Evolutionary conservation across 768 basidiomycete genomes (phyloP).

Genomic region (Leucocoprinus leucothites): DNA sequence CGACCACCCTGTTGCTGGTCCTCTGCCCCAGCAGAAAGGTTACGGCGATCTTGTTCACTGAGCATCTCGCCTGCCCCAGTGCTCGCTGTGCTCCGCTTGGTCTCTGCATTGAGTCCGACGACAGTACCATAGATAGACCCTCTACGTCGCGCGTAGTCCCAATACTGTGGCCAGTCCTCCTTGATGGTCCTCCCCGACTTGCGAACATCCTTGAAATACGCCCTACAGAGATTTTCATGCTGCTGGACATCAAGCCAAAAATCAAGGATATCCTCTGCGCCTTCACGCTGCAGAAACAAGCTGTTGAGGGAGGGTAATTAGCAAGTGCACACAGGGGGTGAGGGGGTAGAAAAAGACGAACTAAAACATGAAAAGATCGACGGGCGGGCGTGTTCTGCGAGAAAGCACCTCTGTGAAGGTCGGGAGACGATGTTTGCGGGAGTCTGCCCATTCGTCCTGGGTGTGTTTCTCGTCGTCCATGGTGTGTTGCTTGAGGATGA

Average conservation of each 20-base stretch:
- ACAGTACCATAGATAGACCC: slow-evolving; percentile 94
- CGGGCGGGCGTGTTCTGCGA: slow-evolving; percentile 86
- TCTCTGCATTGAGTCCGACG: slow-evolving; percentile 68
- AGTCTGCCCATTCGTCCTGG: slow-evolving; percentile 74
- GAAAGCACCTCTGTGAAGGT: slow-evolving; percentile 90
- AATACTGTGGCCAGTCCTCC: slow-evolving; percentile 99
- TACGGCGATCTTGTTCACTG: slow-evolving; percentile 67
- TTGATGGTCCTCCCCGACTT: slow-evolving; percentile 91
- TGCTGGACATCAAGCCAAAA: slow-evolving; percentile 99
- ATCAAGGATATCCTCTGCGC: slow-evolving; percentile 93
- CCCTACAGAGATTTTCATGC: slow-evolving; percentile 97
- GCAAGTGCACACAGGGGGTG: neutral
- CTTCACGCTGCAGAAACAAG: slow-evolving; percentile 87
- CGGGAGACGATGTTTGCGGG: slow-evolving; percentile 75
- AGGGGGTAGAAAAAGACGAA: slow-evolving; percentile 42
- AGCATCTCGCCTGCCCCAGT: slow-evolving; percentile 72
- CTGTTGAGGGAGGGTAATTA: neutral
- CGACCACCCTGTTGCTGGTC: slow-evolving; percentile 39
- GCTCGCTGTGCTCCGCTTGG: slow-evolving; percentile 80
- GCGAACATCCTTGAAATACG: slow-evolving; percentile 98
- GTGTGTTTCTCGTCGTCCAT: slow-evolving; percentile 52
- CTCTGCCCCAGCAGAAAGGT: slow-evolving; percentile 47
- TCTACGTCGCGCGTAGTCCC: slow-evolving; percentile 87
- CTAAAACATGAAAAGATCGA: slow-evolving; percentile 99
- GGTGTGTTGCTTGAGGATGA: slow-evolving; percentile 15